Conservation (phyloP, 108 stramenopile species). For the Pseudonitzschia pungens region DNA sequence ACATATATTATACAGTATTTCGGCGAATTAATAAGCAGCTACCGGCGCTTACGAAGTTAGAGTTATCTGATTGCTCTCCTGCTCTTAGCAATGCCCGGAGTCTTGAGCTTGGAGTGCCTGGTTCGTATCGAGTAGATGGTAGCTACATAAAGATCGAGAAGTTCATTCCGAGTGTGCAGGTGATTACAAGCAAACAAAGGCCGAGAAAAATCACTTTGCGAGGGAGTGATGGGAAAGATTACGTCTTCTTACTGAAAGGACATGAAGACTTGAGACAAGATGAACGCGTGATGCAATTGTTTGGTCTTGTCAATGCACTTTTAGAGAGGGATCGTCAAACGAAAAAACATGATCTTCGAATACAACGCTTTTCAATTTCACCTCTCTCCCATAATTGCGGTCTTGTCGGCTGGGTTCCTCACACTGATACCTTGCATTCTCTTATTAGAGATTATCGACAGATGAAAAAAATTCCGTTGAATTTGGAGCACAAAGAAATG, state of each 20-base stretch:
- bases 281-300: slow-evolving; percentile 99
- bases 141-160: slow-evolving; percentile 89
- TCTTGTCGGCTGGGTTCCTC: slow-evolving; percentile 98
- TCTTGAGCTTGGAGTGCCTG: slow-evolving; percentile 95
- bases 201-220: slow-evolving; percentile 94
- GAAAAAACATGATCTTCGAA: slow-evolving; percentile 90
- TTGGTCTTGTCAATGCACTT: slow-evolving; percentile 98
- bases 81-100: slow-evolving; percentile 77
- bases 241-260: slow-evolving; percentile 98
- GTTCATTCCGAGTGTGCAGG: slow-evolving; percentile 82
- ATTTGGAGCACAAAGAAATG: slow-evolving; percentile 96
- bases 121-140: slow-evolving; percentile 93
- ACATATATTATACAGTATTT: slow-evolving; percentile 96
- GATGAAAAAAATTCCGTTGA: slow-evolving; percentile 83
- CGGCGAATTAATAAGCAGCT: slow-evolving; percentile 94
- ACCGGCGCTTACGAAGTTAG: slow-evolving; percentile 80
- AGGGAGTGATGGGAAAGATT: slow-evolving; percentile 96
- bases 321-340: slow-evolving; percentile 92
- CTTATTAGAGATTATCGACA: slow-evolving; percentile 94
- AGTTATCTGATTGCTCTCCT: slow-evolving; percentile 90
- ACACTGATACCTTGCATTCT: slow-evolving; percentile 96
- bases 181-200: slow-evolving; percentile 98
- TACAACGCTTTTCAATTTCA: slow-evolving; percentile 94
- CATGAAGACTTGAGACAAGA: slow-evolving; percentile 99
- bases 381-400: slow-evolving; percentile 97